Evolutionary conservation across 345 rosid genomes (phyloP).

Genomic region (Euphorbia peplus): DNA sequence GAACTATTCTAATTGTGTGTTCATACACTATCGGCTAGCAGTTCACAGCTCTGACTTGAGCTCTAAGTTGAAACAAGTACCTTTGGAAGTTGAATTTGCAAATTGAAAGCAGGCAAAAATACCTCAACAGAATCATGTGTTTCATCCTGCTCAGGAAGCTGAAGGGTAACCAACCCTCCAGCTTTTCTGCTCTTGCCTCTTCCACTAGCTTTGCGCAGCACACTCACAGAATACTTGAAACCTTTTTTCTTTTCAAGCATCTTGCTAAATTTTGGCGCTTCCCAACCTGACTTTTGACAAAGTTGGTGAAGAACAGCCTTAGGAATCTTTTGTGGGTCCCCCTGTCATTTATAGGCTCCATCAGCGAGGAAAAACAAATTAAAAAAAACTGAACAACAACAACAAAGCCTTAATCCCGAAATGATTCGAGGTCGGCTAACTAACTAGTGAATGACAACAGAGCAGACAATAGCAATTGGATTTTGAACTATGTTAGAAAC

Average conservation of each 20-base stretch:
- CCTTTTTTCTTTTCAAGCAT: slow-evolving; percentile 40
- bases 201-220: slow-evolving; percentile 84
- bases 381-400: background rate
- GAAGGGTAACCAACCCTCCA: slow-evolving; percentile 76
- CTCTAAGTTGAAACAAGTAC: background rate
- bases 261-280: slow-evolving; percentile 87
- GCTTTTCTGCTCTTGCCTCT: slow-evolving; percentile 89
- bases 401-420: no score
- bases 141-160: slow-evolving; percentile 67
- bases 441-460: background rate
- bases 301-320: slow-evolving; percentile 88
- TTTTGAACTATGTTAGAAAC: no score
- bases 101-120: slow-evolving; percentile 4
- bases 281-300: slow-evolving; percentile 92
- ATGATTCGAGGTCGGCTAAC: background rate
- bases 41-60: slow-evolving; percentile 15
- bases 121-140: slow-evolving; percentile 70
- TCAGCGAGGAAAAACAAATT: background rate
- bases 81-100: background rate
- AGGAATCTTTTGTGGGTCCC: slow-evolving; percentile 66
- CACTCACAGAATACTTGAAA: slow-evolving; percentile 62
- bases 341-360: slow-evolving; percentile 41
- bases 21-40: slow-evolving; percentile 6
- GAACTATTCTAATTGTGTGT: background rate
- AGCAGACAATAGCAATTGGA: background rate